Evolutionary conservation across 208 protist genomes (phyloP), one percentile per base, ranked within the genome.

Genomic region (Porcisia deanei): DNA sequence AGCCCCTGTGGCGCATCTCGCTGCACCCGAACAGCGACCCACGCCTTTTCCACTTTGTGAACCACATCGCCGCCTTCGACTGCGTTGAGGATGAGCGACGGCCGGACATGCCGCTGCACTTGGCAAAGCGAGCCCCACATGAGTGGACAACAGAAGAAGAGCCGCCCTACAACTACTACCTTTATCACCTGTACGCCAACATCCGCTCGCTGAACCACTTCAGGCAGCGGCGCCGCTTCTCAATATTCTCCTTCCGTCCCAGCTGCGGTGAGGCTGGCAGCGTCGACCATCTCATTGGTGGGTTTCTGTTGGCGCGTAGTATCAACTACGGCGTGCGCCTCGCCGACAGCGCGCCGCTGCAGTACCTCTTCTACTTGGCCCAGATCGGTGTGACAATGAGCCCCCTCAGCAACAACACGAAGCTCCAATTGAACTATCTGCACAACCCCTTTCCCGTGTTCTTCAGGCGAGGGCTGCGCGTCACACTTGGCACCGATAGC

Each of bases 321-420:
- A 99, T 99, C 82, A 99, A 90, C 76, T 99, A 99, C 85, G 99
- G 99, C 69, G 98, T 99, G 20, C 94, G 92, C 30, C 94, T 99
- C 25, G 86, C 89, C 63, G 90, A 98, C 39, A 84, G 90, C 30
- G 90, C 96, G 8, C 86, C 93, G 37, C 80, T 99, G 66, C 94
- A 99, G 90, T 99, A 99, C 86, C 92, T 99, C 45, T 99, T 98
- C 81, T 99, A 99, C 85, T 88, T 99, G 14, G 88, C 88, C n/a
- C 98, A 99, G 79, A 95, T 99, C 59, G 98, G 98, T 20, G 88
- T 99, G 22, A 97, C 98, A 7, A 82, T 99, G 77, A 99, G 97
- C 72, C 99, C 99, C 55, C 86, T 99, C 25, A 99, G 95, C 88
- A 99, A 99, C 87, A 99, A 99, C 91, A 93, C 94, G n/a, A 96